These are phyloP conservation scores for Aspergillus glaucus DNA, from an alignment of 2,329 filamentous ascomycete species.

Conservation along the genomic window DNA sequence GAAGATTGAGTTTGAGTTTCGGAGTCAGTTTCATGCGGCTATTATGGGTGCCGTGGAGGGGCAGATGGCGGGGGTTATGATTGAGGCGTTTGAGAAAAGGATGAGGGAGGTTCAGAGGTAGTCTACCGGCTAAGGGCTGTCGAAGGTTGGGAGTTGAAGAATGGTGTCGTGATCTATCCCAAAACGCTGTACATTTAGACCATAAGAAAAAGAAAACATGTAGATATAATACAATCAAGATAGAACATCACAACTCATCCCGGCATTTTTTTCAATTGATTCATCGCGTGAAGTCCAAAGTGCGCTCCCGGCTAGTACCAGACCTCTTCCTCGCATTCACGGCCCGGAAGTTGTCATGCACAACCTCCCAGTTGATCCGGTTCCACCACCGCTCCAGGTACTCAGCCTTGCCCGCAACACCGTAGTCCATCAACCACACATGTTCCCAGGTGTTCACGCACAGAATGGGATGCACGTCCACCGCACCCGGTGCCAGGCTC, in stretches of 20 bases:
- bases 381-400: constrained; percentile 85
- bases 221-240: constrained; percentile 24
- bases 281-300: constrained; percentile 21
- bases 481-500: constrained; percentile 34
- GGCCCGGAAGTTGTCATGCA: constrained; percentile 46
- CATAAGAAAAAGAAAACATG: constrained; percentile 11
- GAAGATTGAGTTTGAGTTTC: constrained; percentile 73
- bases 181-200: constrained; percentile 17
- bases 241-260: constrained; percentile 2
- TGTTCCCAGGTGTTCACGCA: constrained; percentile 98
- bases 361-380: constrained; percentile 74
- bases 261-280: not conserved
- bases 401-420: constrained; percentile 64
- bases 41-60: constrained; percentile 76
- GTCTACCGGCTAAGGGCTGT: not conserved
- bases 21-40: constrained; percentile 79
- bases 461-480: constrained; percentile 66
- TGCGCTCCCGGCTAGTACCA: constrained; percentile 15
- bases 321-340: constrained; percentile 19
- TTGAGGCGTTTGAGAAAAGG: constrained; percentile 83
- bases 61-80: constrained; percentile 80
- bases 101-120: constrained; percentile 46
- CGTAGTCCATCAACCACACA: constrained; percentile 80
- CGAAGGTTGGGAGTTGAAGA: not conserved
- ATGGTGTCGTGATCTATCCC: constrained; percentile 2